Percentiles rank a stretch among this genome's conserved stretches.
These are phyloP conservation scores for Clohesyomyces aquaticus DNA, from an alignment of 495 filamentous ascomycete genomes.

Conservation along the genomic window DNA sequence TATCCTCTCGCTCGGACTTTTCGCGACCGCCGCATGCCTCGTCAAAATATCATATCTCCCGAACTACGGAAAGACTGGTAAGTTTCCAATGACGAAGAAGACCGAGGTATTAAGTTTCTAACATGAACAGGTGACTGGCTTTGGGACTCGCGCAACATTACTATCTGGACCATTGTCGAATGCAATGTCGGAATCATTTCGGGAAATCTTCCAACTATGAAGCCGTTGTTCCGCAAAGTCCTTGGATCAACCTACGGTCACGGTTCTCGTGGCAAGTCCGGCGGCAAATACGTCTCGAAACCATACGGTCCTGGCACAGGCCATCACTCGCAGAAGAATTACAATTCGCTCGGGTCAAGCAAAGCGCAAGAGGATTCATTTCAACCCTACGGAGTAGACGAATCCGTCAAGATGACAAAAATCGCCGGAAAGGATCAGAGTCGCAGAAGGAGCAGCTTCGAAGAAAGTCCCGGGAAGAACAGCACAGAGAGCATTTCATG, in stretches of 20 bases:
- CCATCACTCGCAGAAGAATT: conserved; percentile 21
- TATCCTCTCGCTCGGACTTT: conserved; percentile 29
- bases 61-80: conserved; percentile 25
- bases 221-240: conserved; percentile 40
- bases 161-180: conserved; percentile 44
- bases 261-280: conserved; percentile 13
- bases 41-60: conserved; percentile 28
- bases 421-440: conserved; percentile 8
- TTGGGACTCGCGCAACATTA: conserved; percentile 29
- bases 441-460: conserved; percentile 5
- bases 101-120: too few relatives aligned
- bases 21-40: conserved; percentile 26
- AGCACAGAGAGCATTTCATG: conserved; percentile 22
- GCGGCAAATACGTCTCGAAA: conserved; percentile 19
- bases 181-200: conserved; percentile 41
- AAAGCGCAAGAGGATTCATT: conserved; percentile 11
- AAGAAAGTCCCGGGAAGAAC: conserved; percentile 11
- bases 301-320: conserved; percentile 27
- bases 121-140: too few relatives aligned
- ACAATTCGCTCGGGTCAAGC: conserved; percentile 30
- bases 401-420: conserved; percentile 25
- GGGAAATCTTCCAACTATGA: conserved; percentile 42
- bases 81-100: too few relatives aligned
- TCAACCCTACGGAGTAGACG: conserved; percentile 6
- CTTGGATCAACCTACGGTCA: conserved; percentile 35